Evolutionary conservation across 75 land plant genomes (phyloP).

Genomic region (Cryptomeria japonica): DNA sequence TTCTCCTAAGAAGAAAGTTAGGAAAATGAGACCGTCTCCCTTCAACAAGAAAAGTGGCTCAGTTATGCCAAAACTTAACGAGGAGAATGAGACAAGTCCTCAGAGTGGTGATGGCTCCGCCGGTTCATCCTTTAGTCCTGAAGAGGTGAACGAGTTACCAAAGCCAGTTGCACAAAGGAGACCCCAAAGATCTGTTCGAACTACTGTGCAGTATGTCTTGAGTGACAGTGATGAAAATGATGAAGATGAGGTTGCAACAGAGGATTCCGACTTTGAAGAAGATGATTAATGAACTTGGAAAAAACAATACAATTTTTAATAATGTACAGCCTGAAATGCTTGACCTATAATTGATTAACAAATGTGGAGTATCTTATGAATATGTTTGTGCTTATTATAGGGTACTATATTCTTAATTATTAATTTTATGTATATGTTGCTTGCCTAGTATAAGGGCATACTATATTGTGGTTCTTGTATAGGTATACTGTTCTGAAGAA

Average conservation of each 20-base stretch:
- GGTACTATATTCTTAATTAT: not conserved
- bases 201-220: constrained; percentile 47
- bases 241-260: constrained; percentile 13
- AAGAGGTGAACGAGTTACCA: constrained; percentile 18
- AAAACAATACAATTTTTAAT: not conserved
- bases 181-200: constrained; percentile 49
- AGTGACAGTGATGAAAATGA: constrained; percentile 53
- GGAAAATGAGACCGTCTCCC: constrained; percentile 87
- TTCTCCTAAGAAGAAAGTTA: constrained; percentile 88
- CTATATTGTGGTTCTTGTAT: too few relatives aligned
- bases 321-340: not conserved
- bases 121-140: constrained; percentile 9
- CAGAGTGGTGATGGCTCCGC: not conserved
- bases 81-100: not conserved
- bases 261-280: not conserved
- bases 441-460: too few relatives aligned
- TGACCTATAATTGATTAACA: not conserved
- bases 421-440: too few relatives aligned
- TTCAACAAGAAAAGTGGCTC: constrained; percentile 95
- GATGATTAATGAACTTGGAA: not conserved
- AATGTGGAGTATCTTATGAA: not conserved
- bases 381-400: not conserved
- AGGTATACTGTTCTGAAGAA: too few relatives aligned
- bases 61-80: constrained; percentile 28
- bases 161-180: constrained; percentile 28